Conservation (phyloP, 768 basidiomycete genomes). For the Collybia mongolica region DNA sequence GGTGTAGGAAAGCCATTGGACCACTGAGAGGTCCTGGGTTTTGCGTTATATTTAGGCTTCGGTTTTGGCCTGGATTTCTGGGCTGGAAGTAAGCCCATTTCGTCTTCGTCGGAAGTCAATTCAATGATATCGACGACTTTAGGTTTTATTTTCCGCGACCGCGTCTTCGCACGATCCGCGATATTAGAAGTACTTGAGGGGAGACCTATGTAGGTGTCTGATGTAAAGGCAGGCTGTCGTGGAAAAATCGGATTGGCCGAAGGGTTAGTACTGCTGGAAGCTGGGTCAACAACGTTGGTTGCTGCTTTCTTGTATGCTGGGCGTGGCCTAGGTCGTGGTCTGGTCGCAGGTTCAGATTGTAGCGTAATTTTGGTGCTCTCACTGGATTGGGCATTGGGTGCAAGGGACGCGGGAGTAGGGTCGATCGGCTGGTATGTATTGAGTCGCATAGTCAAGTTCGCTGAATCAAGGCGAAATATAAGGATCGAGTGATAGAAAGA, state of each 20-base stretch:
- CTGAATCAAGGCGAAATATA: too few species aligned
- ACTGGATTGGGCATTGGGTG: too few species aligned
- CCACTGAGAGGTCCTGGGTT: slow-evolving; percentile 1
- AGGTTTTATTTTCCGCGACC: slow-evolving; percentile 35
- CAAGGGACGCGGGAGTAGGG: too few species aligned
- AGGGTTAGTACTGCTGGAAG: slow-evolving; percentile 2
- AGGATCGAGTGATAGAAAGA: too few species aligned
- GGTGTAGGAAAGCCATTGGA: too few species aligned
- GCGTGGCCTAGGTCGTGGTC: slow-evolving; percentile 31
- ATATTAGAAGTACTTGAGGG: slow-evolving; percentile 32
- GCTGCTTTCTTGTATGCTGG: slow-evolving; percentile 11
- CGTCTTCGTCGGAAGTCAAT: slow-evolving; percentile 41
- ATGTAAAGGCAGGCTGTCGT: not conserved
- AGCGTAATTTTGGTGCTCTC: not conserved
- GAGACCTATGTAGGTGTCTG: slow-evolving; percentile 9
- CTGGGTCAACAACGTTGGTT: not conserved
- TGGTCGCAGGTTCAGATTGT: slow-evolving; percentile 10
- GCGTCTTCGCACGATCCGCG: slow-evolving; percentile 60
- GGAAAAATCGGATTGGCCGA: not conserved
- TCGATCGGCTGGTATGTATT: too few species aligned
- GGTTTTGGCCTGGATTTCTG: slow-evolving; percentile 29
- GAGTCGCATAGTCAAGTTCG: too few species aligned
- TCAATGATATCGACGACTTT: slow-evolving; percentile 38
- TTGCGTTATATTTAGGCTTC: slow-evolving; percentile 1
- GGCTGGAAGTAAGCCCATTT: slow-evolving; percentile 26